phyloP scores from a whole-genome alignment of 2,329 filamentous ascomycete species.

The Aspergillus floridensis region DNA sequence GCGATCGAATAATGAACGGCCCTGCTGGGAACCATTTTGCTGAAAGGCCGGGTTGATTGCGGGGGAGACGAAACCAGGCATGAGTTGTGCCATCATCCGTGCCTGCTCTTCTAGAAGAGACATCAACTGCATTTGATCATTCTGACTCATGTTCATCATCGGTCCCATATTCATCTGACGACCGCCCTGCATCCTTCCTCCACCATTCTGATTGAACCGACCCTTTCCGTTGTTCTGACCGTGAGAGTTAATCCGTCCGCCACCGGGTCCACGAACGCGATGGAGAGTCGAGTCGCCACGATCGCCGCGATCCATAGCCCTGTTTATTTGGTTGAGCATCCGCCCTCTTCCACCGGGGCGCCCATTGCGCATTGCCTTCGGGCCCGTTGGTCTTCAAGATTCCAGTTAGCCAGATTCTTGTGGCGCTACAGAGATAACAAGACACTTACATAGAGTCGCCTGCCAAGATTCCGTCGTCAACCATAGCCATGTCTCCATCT shows the following conservation, averaged over 20 bases:
- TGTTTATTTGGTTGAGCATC: slow-evolving; percentile 80
- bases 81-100: slow-evolving; percentile 75
- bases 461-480: slow-evolving; percentile 45
- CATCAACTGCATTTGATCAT: slow-evolving; percentile 72
- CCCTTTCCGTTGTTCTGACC: slow-evolving; percentile 68
- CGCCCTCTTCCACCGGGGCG: slow-evolving; percentile 67
- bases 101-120: slow-evolving; percentile 82
- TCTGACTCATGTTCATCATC: slow-evolving; percentile 57
- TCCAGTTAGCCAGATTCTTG: slow-evolving; percentile 37
- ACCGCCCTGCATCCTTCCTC: slow-evolving; percentile 46
- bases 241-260: slow-evolving; percentile 79
- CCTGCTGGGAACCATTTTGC: slow-evolving; percentile 44
- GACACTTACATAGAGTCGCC: slow-evolving; percentile 41
- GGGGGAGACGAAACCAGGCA: slow-evolving; percentile 54
- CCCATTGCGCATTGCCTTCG: slow-evolving; percentile 87
- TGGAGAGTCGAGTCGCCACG: slow-evolving; percentile 76
- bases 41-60: slow-evolving; percentile 56
- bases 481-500: slow-evolving; percentile 79
- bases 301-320: slow-evolving; percentile 77
- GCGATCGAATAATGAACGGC: slow-evolving; percentile 72
- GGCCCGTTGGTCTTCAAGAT: slow-evolving; percentile 74
- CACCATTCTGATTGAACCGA: slow-evolving; percentile 49
- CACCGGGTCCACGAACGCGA: slow-evolving; percentile 70
- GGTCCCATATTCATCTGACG: slow-evolving; percentile 46
- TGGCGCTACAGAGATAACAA: neutral